Conservation (phyloP, 208 protist genomes). For the Novymonas esmeraldas region DNA sequence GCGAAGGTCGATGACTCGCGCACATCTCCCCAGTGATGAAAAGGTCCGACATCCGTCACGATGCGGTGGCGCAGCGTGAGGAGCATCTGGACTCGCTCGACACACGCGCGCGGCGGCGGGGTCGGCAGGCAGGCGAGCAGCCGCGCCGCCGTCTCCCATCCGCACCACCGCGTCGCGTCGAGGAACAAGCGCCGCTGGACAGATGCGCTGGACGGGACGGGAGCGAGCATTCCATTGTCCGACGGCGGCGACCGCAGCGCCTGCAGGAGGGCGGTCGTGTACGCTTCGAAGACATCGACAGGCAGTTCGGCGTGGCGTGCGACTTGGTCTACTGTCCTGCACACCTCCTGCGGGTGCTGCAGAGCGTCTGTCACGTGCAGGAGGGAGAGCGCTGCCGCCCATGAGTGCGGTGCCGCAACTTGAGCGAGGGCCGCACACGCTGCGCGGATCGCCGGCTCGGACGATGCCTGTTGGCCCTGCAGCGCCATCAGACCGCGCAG, state of each 20-base stretch:
- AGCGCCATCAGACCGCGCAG: conserved; percentile 69
- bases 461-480: conserved; percentile 29
- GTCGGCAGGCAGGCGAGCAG: conserved; percentile 22
- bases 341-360: conserved; percentile 20
- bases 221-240: too few relatives aligned
- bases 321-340: conserved; percentile 28
- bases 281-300: conserved; percentile 5
- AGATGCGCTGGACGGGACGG: neutral
- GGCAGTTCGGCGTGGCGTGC: conserved; percentile 27
- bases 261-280: conserved; percentile 3
- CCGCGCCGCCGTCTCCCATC: conserved; percentile 14
- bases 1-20: neutral
- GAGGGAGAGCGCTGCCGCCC: conserved; percentile 42
- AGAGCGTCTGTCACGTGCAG: conserved; percentile 28
- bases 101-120: conserved; percentile 6
- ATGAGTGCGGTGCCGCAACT: conserved; percentile 48
- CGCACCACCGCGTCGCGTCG: conserved; percentile 31
- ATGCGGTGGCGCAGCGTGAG: conserved; percentile 15
- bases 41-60: conserved; percentile 22
- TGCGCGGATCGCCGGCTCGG: conserved; percentile 24
- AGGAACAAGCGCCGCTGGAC: conserved; percentile 23
- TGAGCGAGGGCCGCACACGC: conserved; percentile 53
- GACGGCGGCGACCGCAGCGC: too few relatives aligned
- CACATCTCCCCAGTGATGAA: neutral
- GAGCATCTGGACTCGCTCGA: conserved; percentile 10